Evolutionary conservation across 163 green algal genomes (phyloP).

Genomic region (Prototheca stagnorum): DNA sequence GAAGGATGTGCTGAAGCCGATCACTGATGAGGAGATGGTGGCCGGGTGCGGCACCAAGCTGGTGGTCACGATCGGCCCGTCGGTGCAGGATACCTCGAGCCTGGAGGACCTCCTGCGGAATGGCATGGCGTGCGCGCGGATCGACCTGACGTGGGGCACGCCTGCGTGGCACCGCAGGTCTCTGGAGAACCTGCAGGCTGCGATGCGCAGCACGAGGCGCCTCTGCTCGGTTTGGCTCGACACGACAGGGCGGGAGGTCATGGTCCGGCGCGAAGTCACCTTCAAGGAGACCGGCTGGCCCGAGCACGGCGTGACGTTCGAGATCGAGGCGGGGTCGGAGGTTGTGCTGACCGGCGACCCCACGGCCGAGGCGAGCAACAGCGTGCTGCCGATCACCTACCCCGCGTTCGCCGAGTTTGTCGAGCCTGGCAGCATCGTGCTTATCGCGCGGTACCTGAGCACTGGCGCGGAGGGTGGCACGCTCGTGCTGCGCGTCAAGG

Average conservation of each 20-base stretch:
- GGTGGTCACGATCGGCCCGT: conserved; percentile 30
- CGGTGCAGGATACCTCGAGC: conserved; percentile 29
- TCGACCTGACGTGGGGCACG: conserved; percentile 43
- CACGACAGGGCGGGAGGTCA: conserved; percentile 63
- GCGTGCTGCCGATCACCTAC: conserved; percentile 34
- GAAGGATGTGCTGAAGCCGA: conserved; percentile 12
- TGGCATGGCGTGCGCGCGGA: conserved; percentile 31
- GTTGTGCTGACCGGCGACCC: conserved; percentile 19
- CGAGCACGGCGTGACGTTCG: conserved; percentile 16
- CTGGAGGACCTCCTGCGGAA: conserved; percentile 33
- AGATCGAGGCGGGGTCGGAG: conserved; percentile 20
- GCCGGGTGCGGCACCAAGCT: conserved; percentile 21
- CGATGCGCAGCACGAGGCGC: conserved; percentile 34
- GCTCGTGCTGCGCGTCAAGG: conserved; percentile 45
- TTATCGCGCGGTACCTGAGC: conserved; percentile 58
- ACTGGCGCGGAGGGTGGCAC: conserved; percentile 62
- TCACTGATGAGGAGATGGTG: conserved; percentile 5
- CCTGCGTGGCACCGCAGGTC: conserved; percentile 44
- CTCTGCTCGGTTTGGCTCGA: conserved; percentile 53
- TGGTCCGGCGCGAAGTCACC: conserved; percentile 23
- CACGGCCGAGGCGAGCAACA: conserved; percentile 4
- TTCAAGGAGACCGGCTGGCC: conserved; percentile 15
- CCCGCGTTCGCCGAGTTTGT: conserved; percentile 2
- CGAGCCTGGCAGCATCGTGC: conserved; percentile 1
- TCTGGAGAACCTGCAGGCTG: conserved; percentile 49